A percentile compares a stretch with the other conserved stretches of the same genome.
Conservation (phyloP, 352 stramenopile species). For the Elongisporangium anandrum region DNA sequence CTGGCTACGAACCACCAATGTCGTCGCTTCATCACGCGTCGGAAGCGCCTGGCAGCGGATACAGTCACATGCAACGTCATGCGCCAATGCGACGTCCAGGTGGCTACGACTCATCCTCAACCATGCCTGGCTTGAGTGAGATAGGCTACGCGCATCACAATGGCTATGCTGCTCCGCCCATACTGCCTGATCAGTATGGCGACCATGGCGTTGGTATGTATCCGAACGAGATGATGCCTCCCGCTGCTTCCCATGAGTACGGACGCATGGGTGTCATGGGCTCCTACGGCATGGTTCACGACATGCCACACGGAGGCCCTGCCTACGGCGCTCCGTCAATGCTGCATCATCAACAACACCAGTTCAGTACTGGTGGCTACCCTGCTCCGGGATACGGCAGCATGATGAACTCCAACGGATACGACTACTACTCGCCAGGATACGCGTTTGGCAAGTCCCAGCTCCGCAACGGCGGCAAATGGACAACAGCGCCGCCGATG, state of each 20-base stretch:
- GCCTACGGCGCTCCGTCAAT: background rate
- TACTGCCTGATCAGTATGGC: constrained; percentile 19
- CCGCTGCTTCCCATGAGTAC: constrained; percentile 10
- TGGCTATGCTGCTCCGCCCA: background rate
- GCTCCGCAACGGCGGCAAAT: constrained; percentile 53
- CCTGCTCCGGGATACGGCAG: background rate
- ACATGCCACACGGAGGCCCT: background rate
- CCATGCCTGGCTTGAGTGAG: background rate
- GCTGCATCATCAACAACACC: constrained; percentile 7
- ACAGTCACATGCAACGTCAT: background rate
- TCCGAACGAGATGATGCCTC: constrained; percentile 2
- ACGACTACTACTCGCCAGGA: constrained; percentile 58
- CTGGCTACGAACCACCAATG: background rate
- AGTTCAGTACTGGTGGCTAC: constrained; percentile 2
- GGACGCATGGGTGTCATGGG: constrained; percentile 16
- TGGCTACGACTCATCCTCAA: background rate
- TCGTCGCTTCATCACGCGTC: background rate
- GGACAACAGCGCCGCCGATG: constrained; percentile 64
- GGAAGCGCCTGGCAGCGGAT: background rate
- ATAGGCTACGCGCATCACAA: background rate
- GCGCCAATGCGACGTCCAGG: background rate
- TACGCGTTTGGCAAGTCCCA: constrained; percentile 52
- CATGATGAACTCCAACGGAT: constrained; percentile 23
- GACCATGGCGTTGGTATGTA: constrained; percentile 21
- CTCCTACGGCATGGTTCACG: constrained; percentile 13